phyloP scores from a whole-genome alignment of 2,329 filamentous ascomycete genomes.

The Davidsoniella neocaledoniae region DNA sequence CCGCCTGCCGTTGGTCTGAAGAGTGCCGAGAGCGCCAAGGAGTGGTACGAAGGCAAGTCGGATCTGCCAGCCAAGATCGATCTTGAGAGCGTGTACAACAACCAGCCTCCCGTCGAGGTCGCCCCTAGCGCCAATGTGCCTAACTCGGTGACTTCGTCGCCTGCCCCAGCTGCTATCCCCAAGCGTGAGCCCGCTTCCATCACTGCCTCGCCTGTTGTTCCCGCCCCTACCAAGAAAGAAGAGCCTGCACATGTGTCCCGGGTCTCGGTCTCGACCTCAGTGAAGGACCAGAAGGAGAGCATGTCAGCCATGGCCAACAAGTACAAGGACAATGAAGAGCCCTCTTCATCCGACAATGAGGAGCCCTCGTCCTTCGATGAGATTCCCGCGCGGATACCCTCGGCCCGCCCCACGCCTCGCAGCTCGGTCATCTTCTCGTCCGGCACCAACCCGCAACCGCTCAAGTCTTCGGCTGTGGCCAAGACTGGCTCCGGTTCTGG shows the following conservation, averaged over 20 bases:
- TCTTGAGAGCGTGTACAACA: constrained; percentile 81
- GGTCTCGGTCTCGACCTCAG: constrained; percentile 37
- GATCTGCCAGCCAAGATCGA: constrained; percentile 81
- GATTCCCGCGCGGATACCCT: constrained; percentile 48
- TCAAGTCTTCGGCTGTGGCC: constrained; percentile 13
- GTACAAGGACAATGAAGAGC: constrained; percentile 57
- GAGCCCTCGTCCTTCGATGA: constrained; percentile 75
- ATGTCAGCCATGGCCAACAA: constrained; percentile 74
- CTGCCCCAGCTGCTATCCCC: constrained; percentile 25
- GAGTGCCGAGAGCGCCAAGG: constrained; percentile 59
- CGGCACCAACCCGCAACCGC: constrained; percentile 11
- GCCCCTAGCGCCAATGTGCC: constrained; percentile 23
- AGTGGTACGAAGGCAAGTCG: constrained; percentile 79
- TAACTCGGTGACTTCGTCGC: constrained; percentile 3
- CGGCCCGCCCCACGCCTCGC: constrained; percentile 8
- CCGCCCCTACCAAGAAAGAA: constrained; percentile 17
- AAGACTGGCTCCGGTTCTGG: constrained; percentile 14
- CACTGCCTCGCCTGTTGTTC: constrained; percentile 21
- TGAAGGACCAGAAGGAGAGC: constrained; percentile 74
- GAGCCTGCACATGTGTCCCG: constrained; percentile 16
- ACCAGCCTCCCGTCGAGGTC: constrained; percentile 62
- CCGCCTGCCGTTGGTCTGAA: constrained; percentile 69
- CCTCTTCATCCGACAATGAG: constrained; percentile 36
- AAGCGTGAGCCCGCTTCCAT: constrained; percentile 13
- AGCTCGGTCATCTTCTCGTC: constrained; percentile 11